Percentiles rank a stretch among this genome's conserved stretches.
Evolutionary conservation across 2,329 filamentous ascomycete genomes (phyloP).

Genomic region (Fusarium tricinctum): DNA sequence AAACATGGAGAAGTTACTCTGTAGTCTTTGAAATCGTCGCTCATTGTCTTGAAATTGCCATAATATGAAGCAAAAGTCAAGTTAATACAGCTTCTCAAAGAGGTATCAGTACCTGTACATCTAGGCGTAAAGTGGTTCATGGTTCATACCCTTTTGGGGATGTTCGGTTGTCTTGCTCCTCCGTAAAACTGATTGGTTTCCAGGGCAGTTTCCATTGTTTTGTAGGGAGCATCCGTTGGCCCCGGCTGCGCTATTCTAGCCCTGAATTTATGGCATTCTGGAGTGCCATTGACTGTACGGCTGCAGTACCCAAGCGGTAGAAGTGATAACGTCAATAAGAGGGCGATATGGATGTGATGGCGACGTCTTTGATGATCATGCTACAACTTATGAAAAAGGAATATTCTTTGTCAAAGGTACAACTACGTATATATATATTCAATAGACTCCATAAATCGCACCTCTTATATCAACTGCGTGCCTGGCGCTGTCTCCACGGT

Average conservation of each 20-base stretch:
- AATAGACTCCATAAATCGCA: background rate
- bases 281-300: background rate
- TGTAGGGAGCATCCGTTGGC: slow-evolving; percentile 26
- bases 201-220: background rate
- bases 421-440: background rate
- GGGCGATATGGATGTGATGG: background rate
- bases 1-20: background rate
- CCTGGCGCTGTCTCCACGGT: slow-evolving; percentile 37
- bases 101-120: slow-evolving; percentile 12
- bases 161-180: slow-evolving; percentile 16
- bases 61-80: slow-evolving; percentile 31
- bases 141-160: slow-evolving; percentile 30
- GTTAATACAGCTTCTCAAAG: slow-evolving; percentile 12
- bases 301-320: too few species aligned
- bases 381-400: background rate
- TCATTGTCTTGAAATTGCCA: slow-evolving; percentile 20
- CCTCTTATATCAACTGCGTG: slow-evolving; percentile 18
- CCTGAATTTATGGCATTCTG: slow-evolving; percentile 16
- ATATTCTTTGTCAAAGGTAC: background rate
- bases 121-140: slow-evolving; percentile 18
- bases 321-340: background rate
- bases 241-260: slow-evolving; percentile 6
- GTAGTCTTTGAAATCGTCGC: background rate
- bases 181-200: slow-evolving; percentile 32
- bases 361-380: background rate